Percentiles rank a stretch among this genome's conserved stretches.
Conservation (phyloP, 2,329 filamentous ascomycete species). For the Pseudogymnoascus sp. region DNA sequence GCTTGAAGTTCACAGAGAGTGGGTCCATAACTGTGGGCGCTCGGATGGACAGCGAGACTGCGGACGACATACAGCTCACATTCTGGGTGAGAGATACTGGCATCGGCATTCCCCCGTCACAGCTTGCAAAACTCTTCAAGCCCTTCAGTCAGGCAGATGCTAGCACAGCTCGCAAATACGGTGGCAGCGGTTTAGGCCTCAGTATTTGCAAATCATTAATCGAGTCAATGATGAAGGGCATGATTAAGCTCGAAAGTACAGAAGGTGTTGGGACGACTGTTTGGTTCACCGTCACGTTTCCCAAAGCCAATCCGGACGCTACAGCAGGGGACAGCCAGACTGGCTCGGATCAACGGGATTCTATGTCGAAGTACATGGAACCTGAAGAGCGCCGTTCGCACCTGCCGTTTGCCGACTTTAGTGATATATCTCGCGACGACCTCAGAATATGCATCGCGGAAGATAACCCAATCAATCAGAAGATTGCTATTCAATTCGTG, state of each 20-base stretch:
- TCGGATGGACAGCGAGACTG: slow-evolving; percentile 62
- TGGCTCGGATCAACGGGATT: slow-evolving; percentile 22
- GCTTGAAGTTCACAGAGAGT: slow-evolving; percentile 85
- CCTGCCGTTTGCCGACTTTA: slow-evolving; percentile 56
- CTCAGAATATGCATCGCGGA: slow-evolving; percentile 89
- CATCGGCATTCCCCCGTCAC: slow-evolving; percentile 79
- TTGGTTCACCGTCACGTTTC: slow-evolving; percentile 79
- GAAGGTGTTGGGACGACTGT: slow-evolving; percentile 63
- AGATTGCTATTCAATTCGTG: slow-evolving; percentile 87
- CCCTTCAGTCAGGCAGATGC: slow-evolving; percentile 91
- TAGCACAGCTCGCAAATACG: slow-evolving; percentile 83
- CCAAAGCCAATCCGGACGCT: slow-evolving; percentile 63
- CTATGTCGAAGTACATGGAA: slow-evolving; percentile 36
- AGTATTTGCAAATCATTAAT: slow-evolving; percentile 94
- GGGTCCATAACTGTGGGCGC: slow-evolving; percentile 81
- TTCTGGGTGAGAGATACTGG: slow-evolving; percentile 87
- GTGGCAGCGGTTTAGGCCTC: slow-evolving; percentile 81
- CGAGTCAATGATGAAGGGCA: slow-evolving; percentile 83
- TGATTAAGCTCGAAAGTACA: slow-evolving; percentile 72
- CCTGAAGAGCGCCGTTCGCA: slow-evolving; percentile 31
- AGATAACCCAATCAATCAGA: slow-evolving; percentile 91
- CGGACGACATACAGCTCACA: slow-evolving; percentile 64
- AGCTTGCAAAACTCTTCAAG: slow-evolving; percentile 78
- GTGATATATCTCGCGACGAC: slow-evolving; percentile 65
- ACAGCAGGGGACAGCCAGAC: slow-evolving; percentile 48